A percentile compares a stretch with the other conserved stretches of the same genome.
Conservation (phyloP, 495 filamentous ascomycete genomes). For the Venustampulla echinocandica region DNA sequence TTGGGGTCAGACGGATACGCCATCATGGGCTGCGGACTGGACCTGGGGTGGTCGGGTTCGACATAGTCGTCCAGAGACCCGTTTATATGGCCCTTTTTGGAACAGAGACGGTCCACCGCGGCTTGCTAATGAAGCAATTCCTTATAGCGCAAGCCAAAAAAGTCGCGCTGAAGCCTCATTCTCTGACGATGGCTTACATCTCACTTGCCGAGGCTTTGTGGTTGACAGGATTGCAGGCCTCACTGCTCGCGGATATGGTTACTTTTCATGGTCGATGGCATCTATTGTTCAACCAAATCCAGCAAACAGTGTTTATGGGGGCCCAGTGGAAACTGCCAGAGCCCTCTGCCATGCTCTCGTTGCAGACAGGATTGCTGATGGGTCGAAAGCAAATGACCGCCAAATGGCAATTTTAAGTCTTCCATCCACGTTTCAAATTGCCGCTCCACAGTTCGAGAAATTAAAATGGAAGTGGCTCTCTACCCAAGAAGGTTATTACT, state of each 20-base stretch:
- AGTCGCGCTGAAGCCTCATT: not conserved
- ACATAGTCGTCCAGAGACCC: not conserved
- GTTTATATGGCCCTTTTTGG: constrained; percentile 2
- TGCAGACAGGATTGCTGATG: constrained; percentile 5
- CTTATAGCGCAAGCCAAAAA: constrained; percentile 4
- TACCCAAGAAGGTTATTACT: constrained; percentile 5
- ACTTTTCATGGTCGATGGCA: constrained; percentile 9
- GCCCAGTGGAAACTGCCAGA: not conserved
- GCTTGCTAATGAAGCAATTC: not conserved
- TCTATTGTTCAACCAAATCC: constrained; percentile 5
- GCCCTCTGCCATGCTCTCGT: constrained; percentile 16
- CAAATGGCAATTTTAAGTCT: constrained; percentile 10
- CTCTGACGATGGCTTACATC: not conserved
- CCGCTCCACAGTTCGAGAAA: not conserved
- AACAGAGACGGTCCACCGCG: not conserved
- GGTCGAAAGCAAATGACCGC: constrained; percentile 5
- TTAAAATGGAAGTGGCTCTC: constrained; percentile 3
- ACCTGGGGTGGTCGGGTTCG: constrained; percentile 13
- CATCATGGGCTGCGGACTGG: constrained; percentile 23
- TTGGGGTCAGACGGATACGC: constrained; percentile 10
- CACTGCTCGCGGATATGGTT: constrained; percentile 11
- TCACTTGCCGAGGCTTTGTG: constrained; percentile 16
- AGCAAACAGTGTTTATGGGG: constrained; percentile 10
- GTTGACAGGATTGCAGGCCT: constrained; percentile 15
- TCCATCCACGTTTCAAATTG: constrained; percentile 8